Conservation (phyloP, 768 basidiomycete species). For the Mycena crocata region DNA sequence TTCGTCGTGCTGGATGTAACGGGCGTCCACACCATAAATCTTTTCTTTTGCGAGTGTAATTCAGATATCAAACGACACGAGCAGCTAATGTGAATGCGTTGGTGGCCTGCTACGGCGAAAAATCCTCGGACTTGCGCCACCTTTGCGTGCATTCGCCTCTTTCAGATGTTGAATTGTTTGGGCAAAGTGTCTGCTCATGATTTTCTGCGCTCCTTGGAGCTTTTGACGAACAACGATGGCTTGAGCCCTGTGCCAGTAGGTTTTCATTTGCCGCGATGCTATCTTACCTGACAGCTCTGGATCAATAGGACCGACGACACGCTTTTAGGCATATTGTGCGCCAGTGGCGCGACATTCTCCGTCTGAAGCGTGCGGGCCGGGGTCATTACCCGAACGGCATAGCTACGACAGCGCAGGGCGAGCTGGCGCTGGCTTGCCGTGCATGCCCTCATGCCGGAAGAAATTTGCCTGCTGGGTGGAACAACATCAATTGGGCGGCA, state of each 20-base stretch:
- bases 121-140: slow-evolving; percentile 4
- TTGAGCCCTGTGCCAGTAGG: no score
- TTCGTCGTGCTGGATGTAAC: slow-evolving; percentile 14
- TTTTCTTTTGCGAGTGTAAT: slow-evolving; percentile 17
- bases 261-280: no score
- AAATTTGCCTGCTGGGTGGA: slow-evolving; percentile 20
- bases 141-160: background rate
- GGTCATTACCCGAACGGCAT: slow-evolving; percentile 3
- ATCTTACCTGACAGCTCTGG: no score
- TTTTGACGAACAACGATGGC: slow-evolving; percentile 10
- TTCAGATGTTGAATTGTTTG: slow-evolving; percentile 6
- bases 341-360: background rate
- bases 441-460: slow-evolving; percentile 19
- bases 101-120: slow-evolving; percentile 23
- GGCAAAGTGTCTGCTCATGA: background rate
- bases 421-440: slow-evolving; percentile 17
- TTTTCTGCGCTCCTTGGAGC: slow-evolving; percentile 8
- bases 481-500: background rate
- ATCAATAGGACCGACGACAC: slow-evolving; percentile 10
- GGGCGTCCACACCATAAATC: background rate
- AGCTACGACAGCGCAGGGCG: background rate
- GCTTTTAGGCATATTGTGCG: slow-evolving; percentile 13
- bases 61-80: background rate
- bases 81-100: slow-evolving; percentile 23
- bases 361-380: slow-evolving; percentile 19